Percentiles rank a stretch among this genome's conserved stretches.
phyloP scores from a whole-genome alignment of 2,329 filamentous ascomycete genomes.

The Drechslerella stenobrocha region DNA sequence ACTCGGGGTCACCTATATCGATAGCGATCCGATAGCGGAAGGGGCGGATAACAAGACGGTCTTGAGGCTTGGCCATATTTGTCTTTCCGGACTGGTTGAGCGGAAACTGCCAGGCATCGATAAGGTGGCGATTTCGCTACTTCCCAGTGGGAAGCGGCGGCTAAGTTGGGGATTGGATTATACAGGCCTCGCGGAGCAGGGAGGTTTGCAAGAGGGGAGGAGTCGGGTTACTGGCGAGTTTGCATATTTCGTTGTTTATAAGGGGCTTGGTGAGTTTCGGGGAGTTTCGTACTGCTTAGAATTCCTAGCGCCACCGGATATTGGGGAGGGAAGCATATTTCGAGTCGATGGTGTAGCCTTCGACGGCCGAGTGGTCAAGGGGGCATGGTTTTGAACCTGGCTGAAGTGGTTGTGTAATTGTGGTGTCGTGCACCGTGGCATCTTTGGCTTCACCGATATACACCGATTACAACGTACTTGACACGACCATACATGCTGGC shows the following conservation, averaged over 20 bases:
- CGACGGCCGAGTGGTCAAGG: constrained; percentile 50
- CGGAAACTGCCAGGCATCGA: constrained; percentile 45
- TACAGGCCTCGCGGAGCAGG: constrained; percentile 3
- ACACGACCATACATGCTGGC: too few relatives aligned
- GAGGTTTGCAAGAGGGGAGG: constrained; percentile 34
- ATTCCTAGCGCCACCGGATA: constrained; percentile 31
- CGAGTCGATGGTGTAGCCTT: constrained; percentile 51
- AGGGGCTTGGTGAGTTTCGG: constrained; percentile 44
- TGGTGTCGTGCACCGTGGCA: too few relatives aligned
- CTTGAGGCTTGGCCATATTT: constrained; percentile 23
- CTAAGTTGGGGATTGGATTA: constrained; percentile 50
- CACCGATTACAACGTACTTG: too few relatives aligned
- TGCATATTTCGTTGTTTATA: constrained; percentile 51
- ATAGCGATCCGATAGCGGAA: not conserved
- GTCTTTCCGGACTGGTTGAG: constrained; percentile 21
- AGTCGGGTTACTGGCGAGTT: constrained; percentile 50
- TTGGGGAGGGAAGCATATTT: constrained; percentile 35
- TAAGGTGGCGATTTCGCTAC: constrained; percentile 25
- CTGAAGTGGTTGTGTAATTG: too few relatives aligned
- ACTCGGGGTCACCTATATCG: constrained; percentile 25
- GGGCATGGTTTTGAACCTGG: constrained; percentile 39
- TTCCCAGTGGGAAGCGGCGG: constrained; percentile 24
- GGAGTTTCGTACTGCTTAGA: constrained; percentile 50
- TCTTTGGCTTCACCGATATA: too few relatives aligned
- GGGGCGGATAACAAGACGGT: not conserved